These are phyloP conservation scores for Boletus semigastroideus DNA, from an alignment of 1,284 basidiomycete genomes.

Conservation along the genomic window DNA sequence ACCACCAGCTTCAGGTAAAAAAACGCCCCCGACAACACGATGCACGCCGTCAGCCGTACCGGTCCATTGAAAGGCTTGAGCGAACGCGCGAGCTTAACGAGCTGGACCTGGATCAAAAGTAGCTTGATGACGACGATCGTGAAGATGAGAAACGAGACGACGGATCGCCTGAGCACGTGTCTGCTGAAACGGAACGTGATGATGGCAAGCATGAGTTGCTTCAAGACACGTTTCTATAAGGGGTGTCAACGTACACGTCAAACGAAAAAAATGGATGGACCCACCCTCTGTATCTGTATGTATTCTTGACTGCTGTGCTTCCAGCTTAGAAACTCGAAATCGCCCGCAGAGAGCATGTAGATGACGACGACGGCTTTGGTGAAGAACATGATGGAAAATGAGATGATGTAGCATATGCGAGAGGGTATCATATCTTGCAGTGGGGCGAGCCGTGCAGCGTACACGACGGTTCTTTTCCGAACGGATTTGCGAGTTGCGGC, in stretches of 20 bases:
- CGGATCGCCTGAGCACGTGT: constrained; percentile 31
- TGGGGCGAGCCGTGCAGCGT: background rate
- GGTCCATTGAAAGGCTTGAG: constrained; percentile 29
- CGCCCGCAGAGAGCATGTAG: constrained; percentile 23
- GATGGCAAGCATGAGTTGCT: constrained; percentile 24
- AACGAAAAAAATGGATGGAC: background rate
- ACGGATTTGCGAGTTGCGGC: background rate
- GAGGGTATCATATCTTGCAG: constrained; percentile 18
- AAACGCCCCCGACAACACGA: constrained; percentile 25
- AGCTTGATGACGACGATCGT: constrained; percentile 32
- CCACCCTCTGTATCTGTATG: constrained; percentile 20
- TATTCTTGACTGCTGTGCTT: constrained; percentile 20
- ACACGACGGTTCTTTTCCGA: background rate
- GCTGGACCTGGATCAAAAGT: constrained; percentile 30
- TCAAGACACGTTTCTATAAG: constrained; percentile 23
- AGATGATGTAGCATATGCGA: constrained; percentile 14
- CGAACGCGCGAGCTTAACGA: constrained; percentile 29
- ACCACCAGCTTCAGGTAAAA: constrained; percentile 32
- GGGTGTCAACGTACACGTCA: too few species aligned
- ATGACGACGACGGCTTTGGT: constrained; percentile 19
- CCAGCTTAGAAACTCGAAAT: constrained; percentile 15
- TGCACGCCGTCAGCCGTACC: constrained; percentile 23
- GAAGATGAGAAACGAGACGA: constrained; percentile 31
- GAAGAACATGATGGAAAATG: constrained; percentile 19
- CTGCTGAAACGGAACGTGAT: constrained; percentile 29